phyloP scores from a whole-genome alignment of 2,329 filamentous ascomycete genomes.

The Ophiocordyceps australis region DNA sequence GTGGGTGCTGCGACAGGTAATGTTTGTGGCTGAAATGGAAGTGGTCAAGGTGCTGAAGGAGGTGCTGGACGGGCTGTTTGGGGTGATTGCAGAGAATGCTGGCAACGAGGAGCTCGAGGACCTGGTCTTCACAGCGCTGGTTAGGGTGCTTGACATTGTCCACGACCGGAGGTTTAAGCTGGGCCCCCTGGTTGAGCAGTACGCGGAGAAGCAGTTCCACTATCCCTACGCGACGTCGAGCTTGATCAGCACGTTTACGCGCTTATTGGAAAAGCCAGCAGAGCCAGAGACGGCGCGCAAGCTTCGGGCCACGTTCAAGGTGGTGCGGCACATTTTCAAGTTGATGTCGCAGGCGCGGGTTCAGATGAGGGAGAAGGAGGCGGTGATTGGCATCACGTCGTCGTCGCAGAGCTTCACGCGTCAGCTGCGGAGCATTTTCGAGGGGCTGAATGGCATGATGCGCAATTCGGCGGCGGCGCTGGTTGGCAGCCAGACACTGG shows the following conservation, averaged over 20 bases:
- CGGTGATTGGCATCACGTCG: slow-evolving; percentile 66
- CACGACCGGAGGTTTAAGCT: slow-evolving; percentile 90
- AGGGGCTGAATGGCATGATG: slow-evolving; percentile 79
- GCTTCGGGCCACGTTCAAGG: slow-evolving; percentile 83
- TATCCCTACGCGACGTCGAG: slow-evolving; percentile 86
- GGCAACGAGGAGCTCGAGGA: slow-evolving; percentile 88
- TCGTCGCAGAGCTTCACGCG: slow-evolving; percentile 58
- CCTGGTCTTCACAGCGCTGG: slow-evolving; percentile 74
- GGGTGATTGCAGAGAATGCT: slow-evolving; percentile 78
- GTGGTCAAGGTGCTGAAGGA: slow-evolving; percentile 85
- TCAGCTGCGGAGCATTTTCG: slow-evolving; percentile 75
- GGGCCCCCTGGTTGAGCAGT: slow-evolving; percentile 76
- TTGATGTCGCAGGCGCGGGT: slow-evolving; percentile 83
- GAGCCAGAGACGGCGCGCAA: slow-evolving; percentile 72
- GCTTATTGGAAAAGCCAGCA: slow-evolving; percentile 65
- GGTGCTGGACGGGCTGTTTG: slow-evolving; percentile 81
- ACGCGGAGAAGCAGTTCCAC: slow-evolving; percentile 75
- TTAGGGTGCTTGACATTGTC: slow-evolving; percentile 80
- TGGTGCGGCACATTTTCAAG: slow-evolving; percentile 80
- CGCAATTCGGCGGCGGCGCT: slow-evolving; percentile 67
- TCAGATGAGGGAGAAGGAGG: slow-evolving; percentile 79
- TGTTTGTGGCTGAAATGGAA: slow-evolving; percentile 93
- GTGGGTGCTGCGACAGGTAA: slow-evolving; percentile 59
- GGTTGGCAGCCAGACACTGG: slow-evolving; percentile 84
- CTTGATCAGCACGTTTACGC: slow-evolving; percentile 69